These are phyloP conservation scores for Entelexis sorbosivorans DNA, from an alignment of 1,139 yeast species.

Conservation along the genomic window DNA sequence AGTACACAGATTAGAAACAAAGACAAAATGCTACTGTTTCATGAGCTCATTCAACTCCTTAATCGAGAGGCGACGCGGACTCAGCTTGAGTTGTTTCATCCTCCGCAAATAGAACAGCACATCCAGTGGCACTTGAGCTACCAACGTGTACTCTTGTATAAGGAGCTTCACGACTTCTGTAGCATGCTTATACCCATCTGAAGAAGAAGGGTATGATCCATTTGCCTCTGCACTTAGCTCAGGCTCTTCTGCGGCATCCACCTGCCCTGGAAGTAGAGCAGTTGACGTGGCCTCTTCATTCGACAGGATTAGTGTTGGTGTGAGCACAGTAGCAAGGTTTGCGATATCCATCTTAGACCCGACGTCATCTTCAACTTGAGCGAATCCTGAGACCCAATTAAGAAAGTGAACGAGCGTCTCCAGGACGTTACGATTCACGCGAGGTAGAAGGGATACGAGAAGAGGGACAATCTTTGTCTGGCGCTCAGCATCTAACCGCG, in stretches of 20 bases:
- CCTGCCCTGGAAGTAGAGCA: slow-evolving; percentile 23
- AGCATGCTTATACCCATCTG: slow-evolving; percentile 49
- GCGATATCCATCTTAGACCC: slow-evolving; percentile 97
- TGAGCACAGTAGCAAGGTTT: slow-evolving; percentile 86
- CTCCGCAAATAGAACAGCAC: slow-evolving; percentile 21
- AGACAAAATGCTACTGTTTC: not conserved
- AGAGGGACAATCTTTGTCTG: slow-evolving; percentile 35
- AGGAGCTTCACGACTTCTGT: slow-evolving; percentile 82
- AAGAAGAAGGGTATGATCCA: slow-evolving; percentile 55
- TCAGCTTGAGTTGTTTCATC: slow-evolving; percentile 4
- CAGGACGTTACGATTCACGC: slow-evolving; percentile 68
- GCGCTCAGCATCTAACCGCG: slow-evolving; percentile 7
- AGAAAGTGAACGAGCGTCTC: slow-evolving; percentile 81
- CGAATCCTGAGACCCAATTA: slow-evolving; percentile 93
- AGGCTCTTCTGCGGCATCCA: slow-evolving; percentile 28
- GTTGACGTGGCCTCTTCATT: slow-evolving; percentile 19
- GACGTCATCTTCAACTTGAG: slow-evolving; percentile 42
- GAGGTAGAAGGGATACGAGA: slow-evolving; percentile 70
- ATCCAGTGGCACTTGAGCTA: slow-evolving; percentile 60
- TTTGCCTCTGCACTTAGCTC: slow-evolving; percentile 23
- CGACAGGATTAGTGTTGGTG: slow-evolving; percentile 72
- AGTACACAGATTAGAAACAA: not conserved
- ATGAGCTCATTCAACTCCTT: slow-evolving; percentile 1
- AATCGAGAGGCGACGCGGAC: not conserved
- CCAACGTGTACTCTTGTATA: slow-evolving; percentile 72